These are phyloP conservation scores for Fusarium tuaranense DNA, from an alignment of 2,329 filamentous ascomycete species.

Conservation along the genomic window DNA sequence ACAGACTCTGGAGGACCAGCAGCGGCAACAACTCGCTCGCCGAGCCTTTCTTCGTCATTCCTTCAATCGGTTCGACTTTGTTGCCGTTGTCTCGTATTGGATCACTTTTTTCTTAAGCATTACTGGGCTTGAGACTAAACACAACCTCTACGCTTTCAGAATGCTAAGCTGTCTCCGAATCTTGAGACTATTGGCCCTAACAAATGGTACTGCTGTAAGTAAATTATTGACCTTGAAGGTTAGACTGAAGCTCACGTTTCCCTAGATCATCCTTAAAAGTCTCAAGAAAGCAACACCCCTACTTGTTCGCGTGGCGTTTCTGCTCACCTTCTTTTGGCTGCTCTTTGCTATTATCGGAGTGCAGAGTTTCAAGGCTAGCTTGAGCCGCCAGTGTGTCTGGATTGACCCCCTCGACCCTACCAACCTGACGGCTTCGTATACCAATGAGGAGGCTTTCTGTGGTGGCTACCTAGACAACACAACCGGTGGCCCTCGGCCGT, in stretches of 20 bases:
- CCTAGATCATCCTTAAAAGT: conserved; percentile 89
- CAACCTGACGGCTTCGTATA: conserved; percentile 67
- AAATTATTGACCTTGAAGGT: not conserved
- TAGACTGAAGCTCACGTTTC: conserved; percentile 18
- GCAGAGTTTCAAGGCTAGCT: conserved; percentile 91
- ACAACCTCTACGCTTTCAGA: conserved; percentile 89
- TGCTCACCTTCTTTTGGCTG: conserved; percentile 98
- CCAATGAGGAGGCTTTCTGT: conserved; percentile 80
- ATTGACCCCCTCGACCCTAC: conserved; percentile 71
- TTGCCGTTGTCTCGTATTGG: conserved; percentile 97
- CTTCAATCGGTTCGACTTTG: conserved; percentile 94
- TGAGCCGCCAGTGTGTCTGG: conserved; percentile 84
- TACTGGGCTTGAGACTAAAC: conserved; percentile 73
- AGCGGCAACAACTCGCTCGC: conserved; percentile 86
- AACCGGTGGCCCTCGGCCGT: conserved; percentile 71
- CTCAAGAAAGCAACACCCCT: conserved; percentile 94
- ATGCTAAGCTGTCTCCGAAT: conserved; percentile 98
- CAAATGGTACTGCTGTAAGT: conserved; percentile 89
- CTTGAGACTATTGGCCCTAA: conserved; percentile 88
- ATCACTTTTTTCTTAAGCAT: conserved; percentile 83
- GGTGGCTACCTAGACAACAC: conserved; percentile 80
- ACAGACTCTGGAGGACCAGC: conserved; percentile 79
- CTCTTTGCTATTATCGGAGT: conserved; percentile 97
- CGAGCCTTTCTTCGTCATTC: conserved; percentile 94
- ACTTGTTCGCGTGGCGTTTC: conserved; percentile 90